A percentile compares a stretch with the other conserved stretches of the same genome.
Evolutionary conservation across 2,329 filamentous ascomycete genomes (phyloP).

Genomic region (Trichoderma sp.): DNA sequence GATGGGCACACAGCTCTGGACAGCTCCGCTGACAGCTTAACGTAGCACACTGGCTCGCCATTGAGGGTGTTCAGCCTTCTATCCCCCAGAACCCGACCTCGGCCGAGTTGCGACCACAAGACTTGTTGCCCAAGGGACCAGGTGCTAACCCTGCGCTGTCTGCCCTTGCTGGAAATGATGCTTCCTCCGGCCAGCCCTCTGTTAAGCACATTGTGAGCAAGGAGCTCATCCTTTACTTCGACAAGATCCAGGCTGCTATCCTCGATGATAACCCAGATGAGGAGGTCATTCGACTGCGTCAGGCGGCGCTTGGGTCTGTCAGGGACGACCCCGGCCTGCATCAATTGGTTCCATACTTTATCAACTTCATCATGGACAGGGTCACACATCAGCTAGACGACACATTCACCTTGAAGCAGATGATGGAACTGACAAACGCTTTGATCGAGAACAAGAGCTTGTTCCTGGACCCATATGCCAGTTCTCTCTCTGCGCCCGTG

Average conservation of each 20-base stretch:
- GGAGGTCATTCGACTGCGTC: constrained; percentile 66
- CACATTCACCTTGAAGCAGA: constrained; percentile 81
- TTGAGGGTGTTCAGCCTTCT: constrained; percentile 94
- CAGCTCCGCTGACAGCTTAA: constrained; percentile 20
- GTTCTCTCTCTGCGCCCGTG: constrained; percentile 74
- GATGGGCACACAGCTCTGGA: not conserved
- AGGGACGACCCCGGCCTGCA: constrained; percentile 88
- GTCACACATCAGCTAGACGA: constrained; percentile 92
- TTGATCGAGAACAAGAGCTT: constrained; percentile 80
- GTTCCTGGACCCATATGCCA: constrained; percentile 64
- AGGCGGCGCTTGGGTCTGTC: constrained; percentile 81
- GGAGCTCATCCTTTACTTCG: constrained; percentile 94
- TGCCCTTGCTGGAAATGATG: constrained; percentile 81
- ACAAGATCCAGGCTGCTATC: constrained; percentile 86
- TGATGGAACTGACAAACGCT: constrained; percentile 86
- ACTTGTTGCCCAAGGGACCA: constrained; percentile 85
- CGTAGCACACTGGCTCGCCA: constrained; percentile 90
- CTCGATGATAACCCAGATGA: constrained; percentile 86
- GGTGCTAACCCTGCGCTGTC: constrained; percentile 80
- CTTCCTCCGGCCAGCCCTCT: constrained; percentile 78
- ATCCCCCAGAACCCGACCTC: constrained; percentile 95
- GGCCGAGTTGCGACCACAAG: constrained; percentile 77
- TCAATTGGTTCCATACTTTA: constrained; percentile 93
- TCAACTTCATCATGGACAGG: constrained; percentile 93
- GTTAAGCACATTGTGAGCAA: constrained; percentile 97